phyloP scores from a whole-genome alignment of 768 basidiomycete genomes.

The Amyloporia xantha region DNA sequence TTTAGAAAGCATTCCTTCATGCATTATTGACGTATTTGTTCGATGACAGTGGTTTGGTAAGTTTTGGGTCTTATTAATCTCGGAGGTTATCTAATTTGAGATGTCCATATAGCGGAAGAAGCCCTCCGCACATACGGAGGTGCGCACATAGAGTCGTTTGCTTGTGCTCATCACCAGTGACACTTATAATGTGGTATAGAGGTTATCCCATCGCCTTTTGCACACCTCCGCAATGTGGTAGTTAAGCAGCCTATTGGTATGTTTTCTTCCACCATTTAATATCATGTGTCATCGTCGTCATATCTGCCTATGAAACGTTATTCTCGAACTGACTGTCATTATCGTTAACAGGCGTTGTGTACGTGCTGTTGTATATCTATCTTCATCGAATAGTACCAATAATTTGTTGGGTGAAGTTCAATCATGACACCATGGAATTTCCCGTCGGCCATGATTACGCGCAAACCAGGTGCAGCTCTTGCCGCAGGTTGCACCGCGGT shows the following conservation, averaged over 20 bases:
- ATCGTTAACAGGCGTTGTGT: slow-evolving; percentile 40
- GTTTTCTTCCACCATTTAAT: background rate
- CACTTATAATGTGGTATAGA: no score
- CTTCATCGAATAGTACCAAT: background rate
- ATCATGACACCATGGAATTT: slow-evolving; percentile 91
- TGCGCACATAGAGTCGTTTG: slow-evolving; percentile 31
- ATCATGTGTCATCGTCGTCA: no score
- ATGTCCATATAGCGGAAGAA: slow-evolving; percentile 65
- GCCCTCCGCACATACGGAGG: slow-evolving; percentile 90
- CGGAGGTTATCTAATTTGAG: background rate
- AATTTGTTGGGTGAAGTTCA: slow-evolving; percentile 39
- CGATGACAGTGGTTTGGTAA: slow-evolving; percentile 72
- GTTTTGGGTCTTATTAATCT: background rate
- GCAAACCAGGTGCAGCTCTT: slow-evolving; percentile 84
- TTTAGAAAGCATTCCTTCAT: slow-evolving; percentile 6
- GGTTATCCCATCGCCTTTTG: slow-evolving; percentile 71
- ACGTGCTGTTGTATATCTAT: slow-evolving; percentile 12
- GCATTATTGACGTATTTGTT: background rate
- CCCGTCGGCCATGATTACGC: slow-evolving; percentile 90
- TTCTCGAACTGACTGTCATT: background rate
- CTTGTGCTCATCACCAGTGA: no score
- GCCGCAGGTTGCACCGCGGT: slow-evolving; percentile 97
- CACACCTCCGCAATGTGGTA: slow-evolving; percentile 72
- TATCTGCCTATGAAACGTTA: slow-evolving; percentile 1
- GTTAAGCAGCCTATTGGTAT: slow-evolving; percentile 90